Evolutionary conservation across 441 rosid genomes (phyloP).

Genomic region (Kokia cookei): DNA sequence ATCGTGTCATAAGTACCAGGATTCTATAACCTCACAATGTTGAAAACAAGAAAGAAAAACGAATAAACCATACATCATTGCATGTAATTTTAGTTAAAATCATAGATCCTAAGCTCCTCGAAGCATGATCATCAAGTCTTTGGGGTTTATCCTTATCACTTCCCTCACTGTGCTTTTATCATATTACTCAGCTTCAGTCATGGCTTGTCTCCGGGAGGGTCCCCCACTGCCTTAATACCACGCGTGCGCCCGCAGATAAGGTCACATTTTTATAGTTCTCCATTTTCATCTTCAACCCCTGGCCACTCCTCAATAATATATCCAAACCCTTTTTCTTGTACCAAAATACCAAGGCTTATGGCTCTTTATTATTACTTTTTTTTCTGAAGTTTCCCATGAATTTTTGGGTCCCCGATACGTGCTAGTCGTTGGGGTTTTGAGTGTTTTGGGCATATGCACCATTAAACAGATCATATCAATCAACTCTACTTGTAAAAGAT

Average conservation of each 20-base stretch:
- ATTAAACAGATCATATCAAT: neutral
- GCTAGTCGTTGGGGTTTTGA: no score
- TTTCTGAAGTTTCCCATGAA: no score
- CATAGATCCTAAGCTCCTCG: neutral
- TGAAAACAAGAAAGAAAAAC: neutral
- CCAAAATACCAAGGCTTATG: no score
- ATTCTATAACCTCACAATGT: neutral
- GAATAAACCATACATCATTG: neutral
- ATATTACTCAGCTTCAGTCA: neutral
- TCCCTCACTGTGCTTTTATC: neutral
- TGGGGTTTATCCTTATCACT: neutral
- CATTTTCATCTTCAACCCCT: neutral
- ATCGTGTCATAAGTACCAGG: slow-evolving; percentile 8
- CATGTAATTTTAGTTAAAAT: neutral
- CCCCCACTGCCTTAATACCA: neutral
- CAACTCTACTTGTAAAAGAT: neutral
- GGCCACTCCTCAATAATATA: neutral
- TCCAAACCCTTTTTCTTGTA: no score
- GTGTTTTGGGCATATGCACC: slow-evolving; percentile 1
- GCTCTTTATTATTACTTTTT: no score
- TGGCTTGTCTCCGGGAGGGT: neutral
- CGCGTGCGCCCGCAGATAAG: neutral
- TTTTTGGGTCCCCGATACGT: no score
- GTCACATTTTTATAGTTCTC: neutral
- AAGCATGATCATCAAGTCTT: neutral